phyloP scores from a whole-genome alignment of 441 rosid species.

The Mallotus japonicus region DNA sequence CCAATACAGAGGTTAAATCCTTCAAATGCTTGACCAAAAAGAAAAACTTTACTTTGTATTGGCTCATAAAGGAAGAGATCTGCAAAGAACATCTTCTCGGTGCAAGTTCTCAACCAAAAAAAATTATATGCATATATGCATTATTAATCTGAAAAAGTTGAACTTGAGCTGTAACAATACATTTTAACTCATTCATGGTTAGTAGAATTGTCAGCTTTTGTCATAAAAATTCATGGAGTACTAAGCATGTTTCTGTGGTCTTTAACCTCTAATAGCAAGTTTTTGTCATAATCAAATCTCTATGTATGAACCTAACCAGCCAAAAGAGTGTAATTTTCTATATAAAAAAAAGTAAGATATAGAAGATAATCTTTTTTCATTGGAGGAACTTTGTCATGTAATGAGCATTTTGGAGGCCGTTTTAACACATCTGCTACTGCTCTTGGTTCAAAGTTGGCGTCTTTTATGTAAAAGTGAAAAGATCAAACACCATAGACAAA shows the following conservation, averaged over 20 bases:
- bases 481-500: slow-evolving; percentile 5
- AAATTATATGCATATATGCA: not conserved
- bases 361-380: not conserved
- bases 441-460: slow-evolving; percentile 26
- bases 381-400: not conserved
- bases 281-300: not conserved
- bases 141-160: not conserved
- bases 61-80: not conserved
- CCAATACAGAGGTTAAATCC: not conserved
- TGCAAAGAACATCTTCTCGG: not conserved
- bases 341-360: not conserved
- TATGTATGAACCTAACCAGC: not conserved
- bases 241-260: not conserved
- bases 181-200: slow-evolving; percentile 9
- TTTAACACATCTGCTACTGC: slow-evolving; percentile 14
- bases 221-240: not conserved
- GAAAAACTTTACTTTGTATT: not conserved
- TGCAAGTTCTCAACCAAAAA: not conserved
- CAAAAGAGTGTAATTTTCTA: not conserved
- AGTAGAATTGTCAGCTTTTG: slow-evolving; percentile 14
- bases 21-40: not conserved
- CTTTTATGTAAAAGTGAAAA: slow-evolving; percentile 20
- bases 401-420: not conserved
- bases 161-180: not conserved
- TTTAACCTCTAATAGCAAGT: not conserved